These are phyloP conservation scores for Neofusicoccum cordaticola DNA, from an alignment of 2,329 filamentous ascomycete species.

Conservation along the genomic window DNA sequence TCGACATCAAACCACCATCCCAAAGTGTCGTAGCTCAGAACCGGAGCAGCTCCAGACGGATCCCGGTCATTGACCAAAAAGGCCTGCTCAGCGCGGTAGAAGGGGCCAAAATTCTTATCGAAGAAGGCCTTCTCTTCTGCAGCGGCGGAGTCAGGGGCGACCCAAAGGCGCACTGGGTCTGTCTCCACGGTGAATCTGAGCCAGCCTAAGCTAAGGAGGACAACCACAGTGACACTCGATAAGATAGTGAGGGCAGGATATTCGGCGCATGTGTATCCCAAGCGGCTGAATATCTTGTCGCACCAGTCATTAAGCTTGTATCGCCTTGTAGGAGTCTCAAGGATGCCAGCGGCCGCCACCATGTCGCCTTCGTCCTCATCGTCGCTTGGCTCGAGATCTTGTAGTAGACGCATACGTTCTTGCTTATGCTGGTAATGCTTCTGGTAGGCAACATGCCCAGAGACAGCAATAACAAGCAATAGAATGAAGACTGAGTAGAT, in stretches of 20 bases:
- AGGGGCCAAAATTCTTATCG: conserved; percentile 88
- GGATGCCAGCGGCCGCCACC: conserved; percentile 70
- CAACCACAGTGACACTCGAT: conserved; percentile 70
- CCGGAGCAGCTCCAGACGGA: conserved; percentile 63
- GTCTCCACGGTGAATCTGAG: conserved; percentile 83
- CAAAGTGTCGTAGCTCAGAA: conserved; percentile 84
- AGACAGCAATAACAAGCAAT: conserved; percentile 62
- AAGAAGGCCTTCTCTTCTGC: conserved; percentile 94
- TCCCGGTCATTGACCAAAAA: conserved; percentile 89
- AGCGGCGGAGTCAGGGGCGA: conserved; percentile 87
- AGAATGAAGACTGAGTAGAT: conserved; percentile 75
- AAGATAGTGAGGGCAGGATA: conserved; percentile 83
- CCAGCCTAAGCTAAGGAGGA: conserved; percentile 81
- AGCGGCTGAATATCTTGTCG: conserved; percentile 72
- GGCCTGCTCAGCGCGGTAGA: conserved; percentile 89
- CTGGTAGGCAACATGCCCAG: conserved; percentile 72
- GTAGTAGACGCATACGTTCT: conserved; percentile 80
- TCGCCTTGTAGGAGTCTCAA: conserved; percentile 73
- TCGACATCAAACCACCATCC: conserved; percentile 94
- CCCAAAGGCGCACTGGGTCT: conserved; percentile 90
- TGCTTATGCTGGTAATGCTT: conserved; percentile 71
- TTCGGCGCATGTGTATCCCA: conserved; percentile 76
- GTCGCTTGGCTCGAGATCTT: conserved; percentile 79
- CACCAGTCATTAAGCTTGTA: conserved; percentile 84
- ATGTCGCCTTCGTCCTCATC: conserved; percentile 92